Evolutionary conservation across 352 stramenopile species (phyloP), one percentile per base, ranked within the genome.

Genomic region (Globisporangium echinulatum): DNA sequence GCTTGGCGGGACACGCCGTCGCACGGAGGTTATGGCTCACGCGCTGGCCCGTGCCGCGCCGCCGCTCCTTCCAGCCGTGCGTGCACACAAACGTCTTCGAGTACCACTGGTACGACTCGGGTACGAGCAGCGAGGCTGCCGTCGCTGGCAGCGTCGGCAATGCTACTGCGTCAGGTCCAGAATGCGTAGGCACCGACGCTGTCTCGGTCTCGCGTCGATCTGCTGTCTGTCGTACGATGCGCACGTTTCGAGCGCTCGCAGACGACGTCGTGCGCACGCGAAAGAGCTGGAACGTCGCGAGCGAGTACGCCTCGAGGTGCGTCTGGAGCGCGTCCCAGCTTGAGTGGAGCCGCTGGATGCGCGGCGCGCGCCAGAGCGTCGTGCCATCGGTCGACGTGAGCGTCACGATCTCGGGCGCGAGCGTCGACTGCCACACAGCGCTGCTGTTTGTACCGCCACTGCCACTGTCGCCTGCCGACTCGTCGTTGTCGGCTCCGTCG

Each of bases 31-130:
- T 87, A 66, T 92, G 82, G 49, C 82, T 85, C 49, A 88, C 67
- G 9, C 82, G 82, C 51, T 92, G 81, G 1, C 82, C 82, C 53
- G 72, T 83, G 36, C 82, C 82, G 15, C 82, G 78, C 44, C 79
- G 82, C 7, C 82, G 75, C 52, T 79, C 72, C 52, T 92, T 90
- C 82, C 79, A 90, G 1, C 82, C 82, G 53, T 92, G 79, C 4
- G 82, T 92, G 52, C 82, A 92, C 25, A 92, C 59, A 46, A 87
- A 90, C 2, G 82, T 92, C 63, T 92, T 92, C 8, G 79, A 88
- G 55, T 92, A 92, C 79, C 79, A 92, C 53, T 88, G 71, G 38
- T 74, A 88, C 13, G 63, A 65, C 11, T 78, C 66, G 3, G 82
- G 82, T 10, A 88, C 70, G 5, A 88, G 58, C 50, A 79, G 71